Percentiles rank a stretch among this genome's conserved stretches.
Evolutionary conservation across 371 early-diverging fungal genomes (phyloP).

Genomic region (Syncephalastrum racemosum): DNA sequence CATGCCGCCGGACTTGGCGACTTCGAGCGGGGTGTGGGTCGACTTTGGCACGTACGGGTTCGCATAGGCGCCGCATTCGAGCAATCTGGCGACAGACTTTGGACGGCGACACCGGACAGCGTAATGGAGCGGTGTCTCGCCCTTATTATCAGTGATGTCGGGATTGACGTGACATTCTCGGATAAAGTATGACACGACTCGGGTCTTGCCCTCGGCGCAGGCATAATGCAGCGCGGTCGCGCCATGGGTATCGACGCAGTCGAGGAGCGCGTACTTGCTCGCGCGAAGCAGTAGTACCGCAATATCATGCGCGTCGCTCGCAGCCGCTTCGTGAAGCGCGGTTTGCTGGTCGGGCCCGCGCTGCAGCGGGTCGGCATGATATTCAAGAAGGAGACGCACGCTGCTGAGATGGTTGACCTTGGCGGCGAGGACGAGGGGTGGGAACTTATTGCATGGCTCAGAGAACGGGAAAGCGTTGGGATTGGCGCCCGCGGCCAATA

Average conservation of each 20-base stretch:
- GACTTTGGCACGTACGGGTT: constrained; percentile 38
- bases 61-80: constrained; percentile 35
- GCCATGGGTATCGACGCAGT: constrained; percentile 28
- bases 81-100: constrained; percentile 25
- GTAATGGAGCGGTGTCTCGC: constrained; percentile 47
- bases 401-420: constrained; percentile 34
- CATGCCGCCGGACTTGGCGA: constrained; percentile 33
- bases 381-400: constrained; percentile 30
- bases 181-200: constrained; percentile 24
- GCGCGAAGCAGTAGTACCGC: constrained; percentile 22
- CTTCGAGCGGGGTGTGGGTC: constrained; percentile 39
- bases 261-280: constrained; percentile 20
- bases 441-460: constrained; percentile 16
- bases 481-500: constrained; percentile 40
- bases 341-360: constrained; percentile 33
- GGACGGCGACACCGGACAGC: constrained; percentile 33
- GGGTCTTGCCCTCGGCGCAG: constrained; percentile 31
- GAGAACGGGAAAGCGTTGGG: constrained; percentile 29
- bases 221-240: constrained; percentile 50
- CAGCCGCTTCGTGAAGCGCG: constrained; percentile 40
- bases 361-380: constrained; percentile 16
- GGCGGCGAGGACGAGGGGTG: constrained; percentile 41
- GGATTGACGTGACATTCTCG: constrained; percentile 21
- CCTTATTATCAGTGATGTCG: constrained; percentile 29
- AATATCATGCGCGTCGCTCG: constrained; percentile 28